These are phyloP conservation scores for Colletotrichum australisinense DNA, from an alignment of 2,329 filamentous ascomycete genomes.

Conservation along the genomic window DNA sequence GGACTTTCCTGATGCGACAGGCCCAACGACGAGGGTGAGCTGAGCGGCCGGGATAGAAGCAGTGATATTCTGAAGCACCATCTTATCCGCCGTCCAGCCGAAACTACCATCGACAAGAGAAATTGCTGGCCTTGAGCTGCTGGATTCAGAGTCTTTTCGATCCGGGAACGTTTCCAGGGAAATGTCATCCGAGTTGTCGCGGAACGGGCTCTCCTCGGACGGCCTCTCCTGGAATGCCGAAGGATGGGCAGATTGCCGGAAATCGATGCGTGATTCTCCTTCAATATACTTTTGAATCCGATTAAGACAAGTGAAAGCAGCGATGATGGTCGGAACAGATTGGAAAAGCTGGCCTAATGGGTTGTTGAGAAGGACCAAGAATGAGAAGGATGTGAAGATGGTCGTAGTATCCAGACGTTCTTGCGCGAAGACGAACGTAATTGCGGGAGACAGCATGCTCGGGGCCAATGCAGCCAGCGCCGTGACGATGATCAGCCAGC, in stretches of 20 bases:
- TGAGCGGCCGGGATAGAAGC: slow-evolving; percentile 43
- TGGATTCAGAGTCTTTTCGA: not conserved
- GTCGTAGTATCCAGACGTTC: slow-evolving; percentile 39
- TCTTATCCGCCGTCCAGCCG: slow-evolving; percentile 45
- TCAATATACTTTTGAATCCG: slow-evolving; percentile 53
- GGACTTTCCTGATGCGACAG: slow-evolving; percentile 54
- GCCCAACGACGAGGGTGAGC: slow-evolving; percentile 53
- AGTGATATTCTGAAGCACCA: slow-evolving; percentile 45
- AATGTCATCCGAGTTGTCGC: slow-evolving; percentile 13
- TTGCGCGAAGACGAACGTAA: slow-evolving; percentile 44
- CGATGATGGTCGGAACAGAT: slow-evolving; percentile 44
- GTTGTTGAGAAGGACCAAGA: slow-evolving; percentile 46
- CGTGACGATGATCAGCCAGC: slow-evolving; percentile 40
- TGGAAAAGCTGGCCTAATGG: slow-evolving; percentile 49
- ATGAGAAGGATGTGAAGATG: slow-evolving; percentile 47
- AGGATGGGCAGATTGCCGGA: slow-evolving; percentile 35
- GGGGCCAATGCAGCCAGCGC: slow-evolving; percentile 49
- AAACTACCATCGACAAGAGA: slow-evolving; percentile 41
- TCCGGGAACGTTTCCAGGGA: not conserved
- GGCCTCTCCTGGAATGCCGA: not conserved
- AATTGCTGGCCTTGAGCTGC: not conserved
- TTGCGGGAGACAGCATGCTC: slow-evolving; percentile 47
- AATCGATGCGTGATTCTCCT: slow-evolving; percentile 39
- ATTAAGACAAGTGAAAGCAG: slow-evolving; percentile 45
- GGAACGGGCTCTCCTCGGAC: slow-evolving; percentile 34